Percentiles rank a stretch among this genome's conserved stretches.
These are phyloP conservation scores for Blastobotrys arbuscula DNA, from an alignment of 1,139 yeast genomes.

Conservation along the genomic window DNA sequence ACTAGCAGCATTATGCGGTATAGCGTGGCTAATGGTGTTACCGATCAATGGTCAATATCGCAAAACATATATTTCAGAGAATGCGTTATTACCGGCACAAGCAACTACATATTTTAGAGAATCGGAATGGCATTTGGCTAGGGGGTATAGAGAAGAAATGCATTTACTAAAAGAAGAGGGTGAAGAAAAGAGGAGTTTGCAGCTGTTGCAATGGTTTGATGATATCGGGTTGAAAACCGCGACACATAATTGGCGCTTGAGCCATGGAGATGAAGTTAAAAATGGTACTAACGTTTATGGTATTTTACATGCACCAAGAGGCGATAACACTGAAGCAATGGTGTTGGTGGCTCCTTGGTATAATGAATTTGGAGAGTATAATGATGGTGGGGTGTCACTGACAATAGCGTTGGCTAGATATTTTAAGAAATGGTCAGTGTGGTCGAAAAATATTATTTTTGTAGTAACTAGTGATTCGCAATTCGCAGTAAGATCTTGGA, in stretches of 20 bases:
- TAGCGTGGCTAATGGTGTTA: slow-evolving; percentile 59
- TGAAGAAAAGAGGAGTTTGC: slow-evolving; percentile 38
- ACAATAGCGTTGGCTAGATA: slow-evolving; percentile 71
- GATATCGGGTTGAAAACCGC: slow-evolving; percentile 72
- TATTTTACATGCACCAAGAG: slow-evolving; percentile 85
- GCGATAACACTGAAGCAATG: slow-evolving; percentile 95
- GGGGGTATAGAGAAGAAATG: slow-evolving; percentile 74
- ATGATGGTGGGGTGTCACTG: slow-evolving; percentile 76
- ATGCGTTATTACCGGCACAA: slow-evolving; percentile 95
- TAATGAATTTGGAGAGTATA: slow-evolving; percentile 51
- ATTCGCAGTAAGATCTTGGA: slow-evolving; percentile 77
- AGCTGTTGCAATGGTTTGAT: slow-evolving; percentile 55
- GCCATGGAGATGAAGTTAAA: slow-evolving; percentile 36
- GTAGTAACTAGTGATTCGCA: slow-evolving; percentile 75
- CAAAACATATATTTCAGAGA: slow-evolving; percentile 83
- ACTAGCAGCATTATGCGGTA: slow-evolving; percentile 54
- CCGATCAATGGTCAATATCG: slow-evolving; percentile 83
- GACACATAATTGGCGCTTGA: slow-evolving; percentile 37
- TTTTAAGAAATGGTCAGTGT: slow-evolving; percentile 78
- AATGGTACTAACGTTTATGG: slow-evolving; percentile 65
- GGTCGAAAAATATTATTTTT: slow-evolving; percentile 91
- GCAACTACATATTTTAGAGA: slow-evolving; percentile 90
- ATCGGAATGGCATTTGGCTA: slow-evolving; percentile 85
- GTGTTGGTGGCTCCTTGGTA: slow-evolving; percentile 87
- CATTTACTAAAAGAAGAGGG: slow-evolving; percentile 33